phyloP scores from a whole-genome alignment of 2,329 filamentous ascomycete species.

The Myriosclerotinia scirpicola region DNA sequence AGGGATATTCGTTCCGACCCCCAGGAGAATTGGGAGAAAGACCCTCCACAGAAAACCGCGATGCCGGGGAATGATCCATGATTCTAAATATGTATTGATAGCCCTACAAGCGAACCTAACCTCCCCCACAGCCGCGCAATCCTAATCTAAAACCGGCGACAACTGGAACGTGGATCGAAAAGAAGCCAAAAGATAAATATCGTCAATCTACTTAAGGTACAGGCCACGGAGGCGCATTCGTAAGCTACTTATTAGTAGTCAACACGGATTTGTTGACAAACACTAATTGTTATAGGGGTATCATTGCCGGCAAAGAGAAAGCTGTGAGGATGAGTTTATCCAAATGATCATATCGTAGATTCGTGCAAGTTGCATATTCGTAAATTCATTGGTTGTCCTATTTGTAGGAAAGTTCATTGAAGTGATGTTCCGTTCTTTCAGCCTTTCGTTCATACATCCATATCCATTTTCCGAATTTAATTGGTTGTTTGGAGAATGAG shows the following conservation, averaged over 20 bases:
- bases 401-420: background rate
- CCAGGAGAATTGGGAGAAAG: conserved; percentile 45
- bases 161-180: background rate
- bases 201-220: conserved; percentile 7
- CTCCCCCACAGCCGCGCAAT: conserved; percentile 32
- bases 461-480: background rate
- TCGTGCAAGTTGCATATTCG: conserved; percentile 10
- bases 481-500: background rate
- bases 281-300: conserved; percentile 37
- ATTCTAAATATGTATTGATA: conserved; percentile 25
- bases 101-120: conserved; percentile 26
- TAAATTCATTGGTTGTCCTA: conserved; percentile 7
- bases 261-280: conserved; percentile 31
- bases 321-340: conserved; percentile 1
- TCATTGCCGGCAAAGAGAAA: conserved; percentile 36
- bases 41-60: conserved; percentile 50
- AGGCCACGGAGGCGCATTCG: conserved; percentile 33
- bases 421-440: conserved; percentile 24
- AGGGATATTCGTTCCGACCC: conserved; percentile 49
- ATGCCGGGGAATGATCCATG: conserved; percentile 46
- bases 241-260: conserved; percentile 21
- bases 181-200: background rate
- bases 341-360: conserved; percentile 2
- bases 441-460: conserved; percentile 16
- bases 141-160: background rate